Conservation (phyloP, 2,329 filamentous ascomycete genomes). For the Neopestalotiopsis sp. region DNA sequence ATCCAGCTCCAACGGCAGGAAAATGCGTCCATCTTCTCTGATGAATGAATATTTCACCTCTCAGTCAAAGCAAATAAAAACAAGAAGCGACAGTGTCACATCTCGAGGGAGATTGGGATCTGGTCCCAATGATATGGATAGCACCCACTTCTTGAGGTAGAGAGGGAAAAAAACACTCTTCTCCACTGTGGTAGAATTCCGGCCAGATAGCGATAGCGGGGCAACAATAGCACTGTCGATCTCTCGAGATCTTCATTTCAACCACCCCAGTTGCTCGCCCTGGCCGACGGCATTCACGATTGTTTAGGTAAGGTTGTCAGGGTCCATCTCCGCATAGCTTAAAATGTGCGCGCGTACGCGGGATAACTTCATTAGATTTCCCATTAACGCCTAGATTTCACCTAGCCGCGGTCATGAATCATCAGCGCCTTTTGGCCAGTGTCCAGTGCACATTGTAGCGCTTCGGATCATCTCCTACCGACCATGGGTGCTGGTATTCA, state of each 20-base stretch:
- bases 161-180: not conserved
- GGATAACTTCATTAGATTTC: not conserved
- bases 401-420: not conserved
- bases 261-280: not conserved
- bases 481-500: not conserved
- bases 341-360: not conserved
- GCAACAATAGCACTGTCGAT: not conserved
- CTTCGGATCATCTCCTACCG: not conserved
- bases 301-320: not conserved
- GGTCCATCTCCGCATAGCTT: not conserved
- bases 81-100: not conserved
- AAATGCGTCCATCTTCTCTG: too few relatives aligned
- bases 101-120: not conserved
- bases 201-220: not conserved
- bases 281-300: not conserved
- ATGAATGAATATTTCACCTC: not conserved
- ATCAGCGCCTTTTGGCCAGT: not conserved
- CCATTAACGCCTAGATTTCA: not conserved
- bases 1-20: too few relatives aligned
- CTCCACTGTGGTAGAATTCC: not conserved
- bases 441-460: not conserved
- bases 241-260: constrained; percentile 3
- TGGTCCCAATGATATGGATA: not conserved
- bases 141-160: not conserved
- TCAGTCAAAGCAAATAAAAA: not conserved